Evolutionary conservation across 345 rosid species (phyloP).

Genomic region (Gossypium sturtianum): DNA sequence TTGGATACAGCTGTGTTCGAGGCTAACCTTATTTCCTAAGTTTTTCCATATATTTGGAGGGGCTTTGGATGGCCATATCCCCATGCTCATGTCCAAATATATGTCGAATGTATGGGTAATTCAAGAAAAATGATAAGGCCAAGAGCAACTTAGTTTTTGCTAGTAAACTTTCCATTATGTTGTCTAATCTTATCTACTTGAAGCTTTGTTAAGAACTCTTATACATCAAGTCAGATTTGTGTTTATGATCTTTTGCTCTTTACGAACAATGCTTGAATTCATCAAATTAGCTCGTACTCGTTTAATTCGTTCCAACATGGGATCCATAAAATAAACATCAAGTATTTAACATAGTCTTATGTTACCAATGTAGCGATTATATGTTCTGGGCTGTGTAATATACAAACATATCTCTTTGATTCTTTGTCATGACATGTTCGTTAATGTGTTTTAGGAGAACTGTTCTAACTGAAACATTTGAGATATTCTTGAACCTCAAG

Average conservation of each 20-base stretch:
- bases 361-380: neutral
- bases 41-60: too few species aligned
- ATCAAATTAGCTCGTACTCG: neutral
- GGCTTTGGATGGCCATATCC: too few species aligned
- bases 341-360: neutral
- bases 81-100: too few species aligned
- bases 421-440: slow-evolving; percentile 7
- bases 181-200: neutral
- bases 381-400: neutral
- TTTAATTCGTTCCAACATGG: neutral
- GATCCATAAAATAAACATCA: neutral
- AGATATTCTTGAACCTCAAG: slow-evolving; percentile 60
- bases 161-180: too few species aligned
- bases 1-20: neutral
- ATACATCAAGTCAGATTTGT: neutral
- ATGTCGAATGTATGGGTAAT: too few species aligned
- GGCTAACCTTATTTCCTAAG: too few species aligned
- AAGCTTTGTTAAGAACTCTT: neutral
- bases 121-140: too few species aligned
- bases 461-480: slow-evolving; percentile 48
- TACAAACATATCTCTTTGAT: neutral
- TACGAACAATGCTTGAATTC: neutral
- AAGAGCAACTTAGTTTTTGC: too few species aligned
- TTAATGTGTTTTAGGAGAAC: slow-evolving; percentile 64
- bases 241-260: neutral